phyloP scores from a whole-genome alignment of 768 basidiomycete genomes.

The Russula abietina region DNA sequence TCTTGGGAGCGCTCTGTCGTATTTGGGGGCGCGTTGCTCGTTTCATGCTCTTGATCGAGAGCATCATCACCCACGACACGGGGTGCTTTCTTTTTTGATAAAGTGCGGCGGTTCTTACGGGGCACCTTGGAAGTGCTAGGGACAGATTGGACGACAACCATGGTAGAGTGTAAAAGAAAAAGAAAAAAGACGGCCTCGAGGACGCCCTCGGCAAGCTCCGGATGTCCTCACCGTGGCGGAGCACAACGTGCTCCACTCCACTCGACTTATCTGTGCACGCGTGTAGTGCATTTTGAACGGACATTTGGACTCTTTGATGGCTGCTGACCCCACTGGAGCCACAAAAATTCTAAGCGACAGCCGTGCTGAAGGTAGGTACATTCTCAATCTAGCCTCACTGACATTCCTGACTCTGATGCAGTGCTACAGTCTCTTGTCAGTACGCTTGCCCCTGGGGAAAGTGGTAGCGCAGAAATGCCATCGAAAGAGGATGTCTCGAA shows the following conservation, averaged over 20 bases:
- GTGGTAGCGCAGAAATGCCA: constrained; percentile 28
- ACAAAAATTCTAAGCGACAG: constrained; percentile 6
- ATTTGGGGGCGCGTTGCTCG: not conserved
- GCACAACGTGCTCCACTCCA: not conserved
- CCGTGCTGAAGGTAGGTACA: constrained; percentile 14
- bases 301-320: constrained; percentile 1
- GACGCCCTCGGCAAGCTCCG: constrained; percentile 4
- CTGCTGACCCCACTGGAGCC: constrained; percentile 1
- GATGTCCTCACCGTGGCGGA: not conserved
- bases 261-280: not conserved
- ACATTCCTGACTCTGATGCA: constrained; percentile 24
- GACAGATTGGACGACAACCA: constrained; percentile 40
- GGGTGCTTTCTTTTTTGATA: constrained; percentile 41
- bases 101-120: constrained; percentile 38
- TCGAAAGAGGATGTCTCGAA: constrained; percentile 45
- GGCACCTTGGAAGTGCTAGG: constrained; percentile 31
- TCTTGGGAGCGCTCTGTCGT: constrained; percentile 36
- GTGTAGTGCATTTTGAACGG: not conserved
- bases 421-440: constrained; percentile 38
- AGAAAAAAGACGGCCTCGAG: not conserved
- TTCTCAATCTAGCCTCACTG: not conserved
- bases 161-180: constrained; percentile 8
- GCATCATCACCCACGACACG: constrained; percentile 4
- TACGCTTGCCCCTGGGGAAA: constrained; percentile 32
- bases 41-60: constrained; percentile 16